Conservation (phyloP, 108 stramenopile genomes). For the Conticribra guillardii region DNA sequence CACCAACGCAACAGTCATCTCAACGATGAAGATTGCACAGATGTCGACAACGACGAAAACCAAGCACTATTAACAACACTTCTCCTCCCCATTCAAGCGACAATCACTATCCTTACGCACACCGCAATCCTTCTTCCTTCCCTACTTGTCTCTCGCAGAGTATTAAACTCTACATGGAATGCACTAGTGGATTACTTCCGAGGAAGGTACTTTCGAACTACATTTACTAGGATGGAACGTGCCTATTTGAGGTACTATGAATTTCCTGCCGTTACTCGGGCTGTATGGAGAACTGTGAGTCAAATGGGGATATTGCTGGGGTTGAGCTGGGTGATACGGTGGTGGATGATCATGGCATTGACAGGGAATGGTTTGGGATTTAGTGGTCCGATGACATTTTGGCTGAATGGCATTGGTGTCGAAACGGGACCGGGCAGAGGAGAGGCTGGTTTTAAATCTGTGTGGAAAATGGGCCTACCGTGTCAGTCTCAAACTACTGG, state of each 20-base stretch:
- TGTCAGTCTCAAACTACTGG: constrained; percentile 30
- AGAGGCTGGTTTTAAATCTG: constrained; percentile 5
- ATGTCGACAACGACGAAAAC: too few species aligned
- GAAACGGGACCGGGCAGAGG: not conserved
- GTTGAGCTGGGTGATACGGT: constrained; percentile 36
- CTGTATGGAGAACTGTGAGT: constrained; percentile 36
- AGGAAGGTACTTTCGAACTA: constrained; percentile 65
- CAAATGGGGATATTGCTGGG: constrained; percentile 57
- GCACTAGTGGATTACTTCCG: constrained; percentile 62
- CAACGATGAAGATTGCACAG: too few species aligned
- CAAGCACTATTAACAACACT: too few species aligned
- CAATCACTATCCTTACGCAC: constrained; percentile 10
- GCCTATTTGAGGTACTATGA: constrained; percentile 62
- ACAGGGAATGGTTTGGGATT: constrained; percentile 11
- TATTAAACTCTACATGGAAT: constrained; percentile 36
- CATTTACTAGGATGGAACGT: constrained; percentile 55
- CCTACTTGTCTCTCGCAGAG: constrained; percentile 40
- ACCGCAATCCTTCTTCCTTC: constrained; percentile 33
- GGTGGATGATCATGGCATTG: constrained; percentile 42
- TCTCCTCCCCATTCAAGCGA: too few species aligned
- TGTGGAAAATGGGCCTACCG: constrained; percentile 36
- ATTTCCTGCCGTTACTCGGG: constrained; percentile 58
- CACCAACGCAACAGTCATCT: too few species aligned
- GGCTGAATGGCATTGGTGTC: constrained; percentile 7
- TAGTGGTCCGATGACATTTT: constrained; percentile 7